phyloP scores from a whole-genome alignment of 73 alveolate genomes.

The Paramecium caudatum region DNA sequence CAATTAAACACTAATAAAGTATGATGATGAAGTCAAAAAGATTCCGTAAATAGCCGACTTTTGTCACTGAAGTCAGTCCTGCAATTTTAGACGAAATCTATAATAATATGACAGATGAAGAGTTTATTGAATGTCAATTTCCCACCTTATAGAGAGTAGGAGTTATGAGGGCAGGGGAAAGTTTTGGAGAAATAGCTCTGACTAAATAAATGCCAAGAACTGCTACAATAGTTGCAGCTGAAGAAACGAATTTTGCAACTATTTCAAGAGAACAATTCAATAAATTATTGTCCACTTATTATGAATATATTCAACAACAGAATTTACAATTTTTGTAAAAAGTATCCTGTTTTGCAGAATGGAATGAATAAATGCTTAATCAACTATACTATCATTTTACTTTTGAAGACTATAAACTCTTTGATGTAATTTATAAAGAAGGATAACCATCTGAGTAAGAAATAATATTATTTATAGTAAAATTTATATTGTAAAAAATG shows the following conservation, averaged over 20 bases:
- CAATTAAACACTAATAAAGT: constrained; percentile 1
- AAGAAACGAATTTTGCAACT: constrained; percentile 90
- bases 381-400: constrained; percentile 49
- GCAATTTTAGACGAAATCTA: not conserved
- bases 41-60: not conserved
- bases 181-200: constrained; percentile 98
- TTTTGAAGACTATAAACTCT: constrained; percentile 45
- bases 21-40: not conserved
- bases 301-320: not conserved
- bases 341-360: constrained; percentile 22
- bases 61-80: constrained; percentile 4
- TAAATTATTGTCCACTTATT: constrained; percentile 75
- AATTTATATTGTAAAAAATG: constrained; percentile 29
- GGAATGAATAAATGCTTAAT: constrained; percentile 67
- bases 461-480: not conserved
- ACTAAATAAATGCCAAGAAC: constrained; percentile 90
- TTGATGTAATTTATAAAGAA: constrained; percentile 56
- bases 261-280: constrained; percentile 84
- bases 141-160: constrained; percentile 81
- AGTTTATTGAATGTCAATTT: not conserved
- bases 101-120: constrained; percentile 47
- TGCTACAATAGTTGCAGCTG: constrained; percentile 93
- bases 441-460: constrained; percentile 1
- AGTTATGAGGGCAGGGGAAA: constrained; percentile 87
- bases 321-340: constrained; percentile 28